A percentile compares a stretch with the other conserved stretches of the same genome.
phyloP scores from a whole-genome alignment of 495 filamentous ascomycete species.

The Lasiosphaeris hirsuta region DNA sequence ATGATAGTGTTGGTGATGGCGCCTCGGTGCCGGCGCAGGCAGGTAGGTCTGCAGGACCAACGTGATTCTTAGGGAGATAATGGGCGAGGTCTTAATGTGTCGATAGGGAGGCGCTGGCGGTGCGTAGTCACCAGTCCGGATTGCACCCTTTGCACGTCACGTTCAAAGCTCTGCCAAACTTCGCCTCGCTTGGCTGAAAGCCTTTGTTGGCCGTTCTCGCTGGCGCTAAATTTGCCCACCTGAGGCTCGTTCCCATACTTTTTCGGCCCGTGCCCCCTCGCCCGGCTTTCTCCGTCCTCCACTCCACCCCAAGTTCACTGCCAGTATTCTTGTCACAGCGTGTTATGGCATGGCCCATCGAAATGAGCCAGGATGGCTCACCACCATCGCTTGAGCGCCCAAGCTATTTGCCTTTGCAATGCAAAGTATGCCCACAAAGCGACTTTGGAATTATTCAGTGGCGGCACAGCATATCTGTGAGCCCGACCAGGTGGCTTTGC shows the following conservation, averaged over 20 bases:
- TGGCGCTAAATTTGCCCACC: constrained; percentile 27
- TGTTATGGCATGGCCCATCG: too few species aligned
- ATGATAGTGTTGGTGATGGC: constrained; percentile 34
- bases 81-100: constrained; percentile 3
- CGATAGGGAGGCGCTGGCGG: constrained; percentile 6
- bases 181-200: constrained; percentile 22
- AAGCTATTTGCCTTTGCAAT: too few species aligned
- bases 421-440: too few species aligned
- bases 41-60: not conserved
- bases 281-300: not conserved
- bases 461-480: too few species aligned
- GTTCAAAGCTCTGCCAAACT: constrained; percentile 14
- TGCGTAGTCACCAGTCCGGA: constrained; percentile 17
- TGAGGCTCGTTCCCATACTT: constrained; percentile 12
- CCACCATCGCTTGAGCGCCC: too few species aligned
- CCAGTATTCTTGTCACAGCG: too few species aligned
- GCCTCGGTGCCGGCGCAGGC: not conserved
- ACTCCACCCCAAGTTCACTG: not conserved
- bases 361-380: too few species aligned
- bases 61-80: not conserved
- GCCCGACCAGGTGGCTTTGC: too few species aligned
- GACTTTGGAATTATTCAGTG: too few species aligned
- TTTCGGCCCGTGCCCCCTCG: constrained; percentile 14
- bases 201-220: constrained; percentile 26
- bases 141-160: constrained; percentile 16